Conservation (phyloP, 176 grass and related monocot genomes). For the Lolium multiflorum region DNA sequence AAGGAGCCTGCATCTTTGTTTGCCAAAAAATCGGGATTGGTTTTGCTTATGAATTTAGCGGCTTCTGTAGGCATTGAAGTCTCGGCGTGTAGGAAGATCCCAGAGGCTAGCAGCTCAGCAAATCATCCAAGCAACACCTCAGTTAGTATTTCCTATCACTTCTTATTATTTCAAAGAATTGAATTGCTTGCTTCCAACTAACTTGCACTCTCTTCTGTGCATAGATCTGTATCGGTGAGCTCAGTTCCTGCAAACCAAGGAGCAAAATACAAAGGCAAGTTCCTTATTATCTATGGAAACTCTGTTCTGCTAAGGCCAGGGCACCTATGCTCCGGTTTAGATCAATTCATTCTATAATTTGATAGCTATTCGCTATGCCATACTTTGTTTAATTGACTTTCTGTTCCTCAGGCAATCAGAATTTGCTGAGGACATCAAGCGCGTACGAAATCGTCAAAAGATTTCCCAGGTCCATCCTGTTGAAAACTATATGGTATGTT, state of each 20-base stretch:
- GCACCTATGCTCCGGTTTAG: not conserved
- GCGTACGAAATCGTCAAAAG: not conserved
- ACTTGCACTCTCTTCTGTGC: not conserved
- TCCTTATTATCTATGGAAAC: not conserved
- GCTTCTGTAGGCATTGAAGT: constrained; percentile 8
- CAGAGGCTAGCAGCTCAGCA: not conserved
- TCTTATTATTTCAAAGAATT: constrained; percentile 1
- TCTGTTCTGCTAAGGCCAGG: not conserved
- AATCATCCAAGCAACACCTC: not conserved
- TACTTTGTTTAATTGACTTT: too few species aligned
- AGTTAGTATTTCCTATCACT: constrained; percentile 8
- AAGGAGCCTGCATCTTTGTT: not conserved
- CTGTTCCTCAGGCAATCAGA: too few species aligned
- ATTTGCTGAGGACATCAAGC: too few species aligned
- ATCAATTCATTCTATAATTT: not conserved
- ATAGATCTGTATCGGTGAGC: not conserved
- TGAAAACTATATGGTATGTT: not conserved
- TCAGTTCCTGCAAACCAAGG: not conserved
- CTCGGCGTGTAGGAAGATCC: not conserved
- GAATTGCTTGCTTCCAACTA: not conserved
- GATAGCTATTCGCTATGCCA: too few species aligned
- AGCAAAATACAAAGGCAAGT: not conserved
- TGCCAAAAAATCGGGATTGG: not conserved
- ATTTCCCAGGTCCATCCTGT: not conserved
- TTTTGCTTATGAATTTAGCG: not conserved